These are phyloP conservation scores for Cytospora mali DNA, from an alignment of 2,329 filamentous ascomycete genomes.

Conservation along the genomic window DNA sequence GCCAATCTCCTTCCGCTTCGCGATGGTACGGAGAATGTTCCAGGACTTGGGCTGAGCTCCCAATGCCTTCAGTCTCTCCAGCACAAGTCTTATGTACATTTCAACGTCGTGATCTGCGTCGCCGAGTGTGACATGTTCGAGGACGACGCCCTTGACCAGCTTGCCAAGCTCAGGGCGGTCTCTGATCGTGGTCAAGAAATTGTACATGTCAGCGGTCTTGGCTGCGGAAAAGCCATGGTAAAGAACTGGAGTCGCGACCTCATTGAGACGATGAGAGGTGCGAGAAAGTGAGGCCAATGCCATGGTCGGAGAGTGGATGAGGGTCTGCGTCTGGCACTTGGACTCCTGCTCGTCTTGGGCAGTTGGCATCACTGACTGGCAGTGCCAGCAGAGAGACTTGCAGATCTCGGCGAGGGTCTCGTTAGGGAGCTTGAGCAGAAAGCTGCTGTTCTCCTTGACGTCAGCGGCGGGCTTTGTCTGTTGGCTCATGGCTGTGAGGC, in stretches of 20 bases:
- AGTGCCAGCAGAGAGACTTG: background rate
- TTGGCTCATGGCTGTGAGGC: background rate
- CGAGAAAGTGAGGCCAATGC: background rate
- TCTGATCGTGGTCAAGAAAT: background rate
- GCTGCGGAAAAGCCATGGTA: background rate
- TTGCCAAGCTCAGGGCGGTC: background rate
- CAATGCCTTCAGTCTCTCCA: background rate
- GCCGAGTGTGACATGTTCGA: background rate
- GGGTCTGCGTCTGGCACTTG: background rate
- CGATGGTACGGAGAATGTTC: no score
- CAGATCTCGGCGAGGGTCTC: background rate
- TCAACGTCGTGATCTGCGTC: background rate
- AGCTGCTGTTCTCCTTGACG: background rate
- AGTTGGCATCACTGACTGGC: background rate
- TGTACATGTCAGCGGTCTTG: background rate
- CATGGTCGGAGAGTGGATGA: background rate
- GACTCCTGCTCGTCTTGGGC: background rate
- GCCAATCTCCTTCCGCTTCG: no score
- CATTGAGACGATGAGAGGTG: background rate
- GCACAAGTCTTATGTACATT: background rate
- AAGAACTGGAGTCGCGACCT: background rate
- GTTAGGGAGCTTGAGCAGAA: background rate
- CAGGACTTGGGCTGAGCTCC: no score
- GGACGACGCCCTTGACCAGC: background rate
- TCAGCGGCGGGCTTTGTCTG: background rate